Conservation (phyloP, 352 stramenopile genomes). For the Globisporangium recalcitrans region DNA sequence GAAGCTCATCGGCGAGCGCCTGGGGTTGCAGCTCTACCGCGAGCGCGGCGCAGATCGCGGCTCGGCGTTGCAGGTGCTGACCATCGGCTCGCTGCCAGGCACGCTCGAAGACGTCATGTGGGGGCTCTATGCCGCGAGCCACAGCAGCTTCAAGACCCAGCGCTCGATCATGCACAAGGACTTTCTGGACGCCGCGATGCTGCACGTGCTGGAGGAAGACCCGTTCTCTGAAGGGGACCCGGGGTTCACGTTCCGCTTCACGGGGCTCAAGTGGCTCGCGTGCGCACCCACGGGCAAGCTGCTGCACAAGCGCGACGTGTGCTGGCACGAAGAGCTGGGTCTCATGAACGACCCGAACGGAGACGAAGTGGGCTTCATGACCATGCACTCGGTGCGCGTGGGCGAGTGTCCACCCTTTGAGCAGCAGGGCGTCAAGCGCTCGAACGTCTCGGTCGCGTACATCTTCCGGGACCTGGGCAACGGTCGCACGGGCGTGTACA, state of each 20-base stretch:
- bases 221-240: slow-evolving; percentile 46
- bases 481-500: slow-evolving; percentile 51
- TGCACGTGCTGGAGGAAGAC: slow-evolving; percentile 55
- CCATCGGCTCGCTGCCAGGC: slow-evolving; percentile 39
- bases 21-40: slow-evolving; percentile 49
- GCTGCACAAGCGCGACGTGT: slow-evolving; percentile 60
- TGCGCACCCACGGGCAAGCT: slow-evolving; percentile 39
- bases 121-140: slow-evolving; percentile 45
- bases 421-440: slow-evolving; percentile 46
- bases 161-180: slow-evolving; percentile 56
- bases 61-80: slow-evolving; percentile 45
- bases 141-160: slow-evolving; percentile 49
- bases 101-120: slow-evolving; percentile 61
- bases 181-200: slow-evolving; percentile 47
- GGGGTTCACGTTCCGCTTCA: slow-evolving; percentile 46
- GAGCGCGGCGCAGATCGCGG: slow-evolving; percentile 47
- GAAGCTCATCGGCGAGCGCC: slow-evolving; percentile 53
- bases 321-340: slow-evolving; percentile 59
- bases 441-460: slow-evolving; percentile 53
- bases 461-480: slow-evolving; percentile 49
- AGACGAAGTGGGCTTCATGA: slow-evolving; percentile 51
- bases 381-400: slow-evolving; percentile 52
- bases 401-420: slow-evolving; percentile 55
- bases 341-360: slow-evolving; percentile 41
- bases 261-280: slow-evolving; percentile 60